Evolutionary conservation across 139 green algal species (phyloP).

Genomic region (Spirogloea muscicola): DNA sequence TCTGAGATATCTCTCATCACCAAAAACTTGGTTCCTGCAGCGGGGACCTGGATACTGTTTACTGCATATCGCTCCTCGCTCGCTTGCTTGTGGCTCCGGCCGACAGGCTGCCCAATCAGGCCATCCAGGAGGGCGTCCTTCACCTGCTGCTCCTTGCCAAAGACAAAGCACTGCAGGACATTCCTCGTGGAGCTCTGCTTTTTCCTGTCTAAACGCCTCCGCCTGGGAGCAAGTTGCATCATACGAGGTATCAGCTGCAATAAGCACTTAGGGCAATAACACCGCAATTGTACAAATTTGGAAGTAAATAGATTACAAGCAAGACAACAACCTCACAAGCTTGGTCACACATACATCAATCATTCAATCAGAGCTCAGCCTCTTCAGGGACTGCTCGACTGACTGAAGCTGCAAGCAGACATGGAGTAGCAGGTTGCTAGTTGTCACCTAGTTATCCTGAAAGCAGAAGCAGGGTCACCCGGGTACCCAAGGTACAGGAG

Average conservation of each 20-base stretch:
- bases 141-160: conserved; percentile 2
- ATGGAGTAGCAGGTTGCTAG: no score
- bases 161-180: conserved; percentile 34
- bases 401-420: no score
- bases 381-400: no score
- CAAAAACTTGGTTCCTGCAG: conserved; percentile 2
- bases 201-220: conserved; percentile 23
- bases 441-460: no score
- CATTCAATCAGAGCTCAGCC: no score
- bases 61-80: not conserved
- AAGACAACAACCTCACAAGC: no score
- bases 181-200: not conserved
- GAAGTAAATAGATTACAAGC: no score
- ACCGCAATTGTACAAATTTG: no score
- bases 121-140: conserved; percentile 17
- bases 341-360: no score
- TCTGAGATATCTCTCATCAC: not conserved
- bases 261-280: no score
- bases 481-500: conserved; percentile 26
- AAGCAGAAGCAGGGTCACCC: no score
- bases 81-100: not conserved
- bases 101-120: conserved; percentile 1
- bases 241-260: no score
- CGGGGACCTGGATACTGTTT: not conserved
- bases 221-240: not conserved